Evolutionary conservation across 768 basidiomycete genomes (phyloP).

Genomic region (Boletales sp.): DNA sequence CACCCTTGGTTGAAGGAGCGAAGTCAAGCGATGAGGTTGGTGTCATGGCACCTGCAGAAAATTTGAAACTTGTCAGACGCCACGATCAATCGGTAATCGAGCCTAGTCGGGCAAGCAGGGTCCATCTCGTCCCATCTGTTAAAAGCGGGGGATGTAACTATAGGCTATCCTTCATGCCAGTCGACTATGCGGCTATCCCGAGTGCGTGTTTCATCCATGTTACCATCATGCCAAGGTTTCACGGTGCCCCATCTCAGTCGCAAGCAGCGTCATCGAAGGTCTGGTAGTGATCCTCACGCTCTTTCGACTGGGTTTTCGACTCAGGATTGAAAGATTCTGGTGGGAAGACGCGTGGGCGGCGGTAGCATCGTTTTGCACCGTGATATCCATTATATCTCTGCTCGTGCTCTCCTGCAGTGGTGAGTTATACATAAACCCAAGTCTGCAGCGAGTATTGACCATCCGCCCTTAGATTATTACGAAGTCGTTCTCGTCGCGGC

Average conservation of each 20-base stretch:
- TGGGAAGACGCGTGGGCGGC: conserved; percentile 24
- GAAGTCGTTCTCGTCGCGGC: neutral
- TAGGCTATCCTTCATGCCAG: too few relatives aligned
- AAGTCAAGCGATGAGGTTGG: too few relatives aligned
- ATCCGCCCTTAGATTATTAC: neutral
- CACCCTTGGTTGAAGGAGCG: too few relatives aligned
- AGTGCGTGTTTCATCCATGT: conserved; percentile 1
- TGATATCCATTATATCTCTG: neutral
- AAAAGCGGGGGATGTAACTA: too few relatives aligned
- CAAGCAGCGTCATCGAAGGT: conserved; percentile 1
- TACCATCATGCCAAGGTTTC: neutral
- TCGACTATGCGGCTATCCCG: neutral
- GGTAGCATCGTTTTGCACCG: conserved; percentile 1
- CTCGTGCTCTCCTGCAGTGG: neutral
- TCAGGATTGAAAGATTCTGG: conserved; percentile 16
- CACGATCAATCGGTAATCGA: too few relatives aligned
- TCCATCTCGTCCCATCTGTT: too few relatives aligned
- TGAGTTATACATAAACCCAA: neutral
- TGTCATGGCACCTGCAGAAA: too few relatives aligned
- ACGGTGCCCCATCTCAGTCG: neutral
- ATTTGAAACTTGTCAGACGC: too few relatives aligned
- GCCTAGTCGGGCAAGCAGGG: too few relatives aligned
- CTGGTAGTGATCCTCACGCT: conserved; percentile 9
- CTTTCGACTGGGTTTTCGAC: conserved; percentile 13
- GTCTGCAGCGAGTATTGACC: neutral